Evolutionary conservation across 129 eudicot species (phyloP).

Genomic region (sunflower (Helianthus annuus)): HanXRQr2.0-SUNRISE NC_035448.2:41283325-41283824

Average conservation of each 20-base stretch:
- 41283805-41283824: background rate
- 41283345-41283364: slow-evolving; percentile 89
- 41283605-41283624: slow-evolving; percentile 64
- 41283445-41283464: slow-evolving; percentile 51
- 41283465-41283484: slow-evolving; percentile 42
- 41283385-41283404: slow-evolving; percentile 81
- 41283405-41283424: slow-evolving; percentile 79
- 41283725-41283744: background rate
- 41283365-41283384: slow-evolving; percentile 93
- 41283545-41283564: background rate
- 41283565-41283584: too few species aligned
- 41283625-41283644: slow-evolving; percentile 79
- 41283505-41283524: slow-evolving; percentile 51
- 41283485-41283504: slow-evolving; percentile 46
- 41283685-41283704: slow-evolving; percentile 56
- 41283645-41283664: slow-evolving; percentile 99
- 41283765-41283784: background rate
- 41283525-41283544: background rate
- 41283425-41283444: slow-evolving; percentile 45
- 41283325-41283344: slow-evolving; percentile 66
- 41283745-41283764: slow-evolving; percentile 5
- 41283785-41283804: background rate
- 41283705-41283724: slow-evolving; percentile 11
- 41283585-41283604: slow-evolving; percentile 47
- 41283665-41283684: slow-evolving; percentile 78